These are phyloP conservation scores for Saccharomyces hybrid DNA, from an alignment of 1,139 yeast genomes.

Conservation along the genomic window DNA sequence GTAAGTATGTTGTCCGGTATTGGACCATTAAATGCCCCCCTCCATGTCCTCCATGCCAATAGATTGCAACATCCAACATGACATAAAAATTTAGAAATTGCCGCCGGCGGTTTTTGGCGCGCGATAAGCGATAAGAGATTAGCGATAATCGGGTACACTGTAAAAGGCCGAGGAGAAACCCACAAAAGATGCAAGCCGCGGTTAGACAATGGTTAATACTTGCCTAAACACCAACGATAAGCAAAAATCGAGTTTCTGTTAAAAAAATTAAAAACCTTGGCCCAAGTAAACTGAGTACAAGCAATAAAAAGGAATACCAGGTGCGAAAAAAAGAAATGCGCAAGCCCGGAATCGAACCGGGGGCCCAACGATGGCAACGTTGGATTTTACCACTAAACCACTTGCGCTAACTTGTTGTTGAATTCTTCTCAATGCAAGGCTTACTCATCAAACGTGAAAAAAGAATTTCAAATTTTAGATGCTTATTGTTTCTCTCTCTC, in stretches of 20 bases:
- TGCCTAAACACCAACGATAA: neutral
- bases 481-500: too few relatives aligned
- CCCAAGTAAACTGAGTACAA: neutral
- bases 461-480: too few relatives aligned
- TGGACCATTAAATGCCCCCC: neutral
- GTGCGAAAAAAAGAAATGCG: neutral
- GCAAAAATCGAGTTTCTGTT: neutral
- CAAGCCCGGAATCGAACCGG: constrained; percentile 2
- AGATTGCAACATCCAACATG: neutral
- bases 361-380: constrained; percentile 2
- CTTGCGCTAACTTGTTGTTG: neutral
- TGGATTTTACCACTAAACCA: constrained; percentile 1
- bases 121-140: neutral
- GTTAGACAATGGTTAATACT: neutral
- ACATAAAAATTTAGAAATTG: neutral
- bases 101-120: constrained; percentile 1
- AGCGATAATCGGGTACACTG: neutral
- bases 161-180: neutral
- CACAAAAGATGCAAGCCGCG: neutral
- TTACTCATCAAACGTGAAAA: too few relatives aligned
- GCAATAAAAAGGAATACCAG: neutral
- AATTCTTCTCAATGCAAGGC: too few relatives aligned
- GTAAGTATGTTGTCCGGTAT: neutral
- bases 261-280: neutral
- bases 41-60: neutral